phyloP scores from a whole-genome alignment of 345 rosid species.

The Eucalyptus shirleyi region DNA sequence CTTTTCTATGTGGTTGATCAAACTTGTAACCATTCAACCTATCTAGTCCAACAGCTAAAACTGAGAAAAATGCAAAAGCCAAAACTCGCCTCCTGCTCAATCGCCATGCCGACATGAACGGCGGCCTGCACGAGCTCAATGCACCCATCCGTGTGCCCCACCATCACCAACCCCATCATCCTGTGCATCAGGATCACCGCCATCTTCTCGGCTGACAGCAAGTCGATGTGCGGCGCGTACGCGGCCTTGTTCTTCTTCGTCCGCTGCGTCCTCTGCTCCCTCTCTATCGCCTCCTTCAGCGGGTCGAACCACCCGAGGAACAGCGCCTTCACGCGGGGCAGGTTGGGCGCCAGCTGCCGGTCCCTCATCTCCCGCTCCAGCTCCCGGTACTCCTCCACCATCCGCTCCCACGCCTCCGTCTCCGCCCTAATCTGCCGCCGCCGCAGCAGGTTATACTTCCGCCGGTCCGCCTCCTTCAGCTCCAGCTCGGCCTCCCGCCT shows the following conservation, averaged over 20 bases:
- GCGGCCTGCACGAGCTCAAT: slow-evolving; percentile 86
- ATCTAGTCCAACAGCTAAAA: background rate
- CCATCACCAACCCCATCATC: slow-evolving; percentile 80
- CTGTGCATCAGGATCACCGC: slow-evolving; percentile 94
- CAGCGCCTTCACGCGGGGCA: slow-evolving; percentile 72
- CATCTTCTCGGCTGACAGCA: slow-evolving; percentile 85
- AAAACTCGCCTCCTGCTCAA: slow-evolving; percentile 75
- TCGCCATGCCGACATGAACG: slow-evolving; percentile 66
- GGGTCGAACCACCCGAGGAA: slow-evolving; percentile 94
- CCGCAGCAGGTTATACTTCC: slow-evolving; percentile 51
- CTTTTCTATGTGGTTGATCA: background rate
- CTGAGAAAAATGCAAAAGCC: background rate
- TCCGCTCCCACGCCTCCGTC: slow-evolving; percentile 90
- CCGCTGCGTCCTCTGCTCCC: slow-evolving; percentile 61
- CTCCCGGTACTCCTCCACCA: slow-evolving; percentile 65
- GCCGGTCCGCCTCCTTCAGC: slow-evolving; percentile 37
- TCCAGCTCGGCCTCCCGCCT: slow-evolving; percentile 32
- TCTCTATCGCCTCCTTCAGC: slow-evolving; percentile 58
- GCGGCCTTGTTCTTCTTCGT: slow-evolving; percentile 55
- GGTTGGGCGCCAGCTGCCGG: slow-evolving; percentile 68
- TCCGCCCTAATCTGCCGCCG: slow-evolving; percentile 78
- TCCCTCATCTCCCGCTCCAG: slow-evolving; percentile 73
- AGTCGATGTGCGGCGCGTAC: slow-evolving; percentile 68
- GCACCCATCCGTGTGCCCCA: slow-evolving; percentile 51
- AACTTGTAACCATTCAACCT: background rate